Conservation (phyloP, 768 basidiomycete species). For the Mycena sanguinolenta region DNA sequence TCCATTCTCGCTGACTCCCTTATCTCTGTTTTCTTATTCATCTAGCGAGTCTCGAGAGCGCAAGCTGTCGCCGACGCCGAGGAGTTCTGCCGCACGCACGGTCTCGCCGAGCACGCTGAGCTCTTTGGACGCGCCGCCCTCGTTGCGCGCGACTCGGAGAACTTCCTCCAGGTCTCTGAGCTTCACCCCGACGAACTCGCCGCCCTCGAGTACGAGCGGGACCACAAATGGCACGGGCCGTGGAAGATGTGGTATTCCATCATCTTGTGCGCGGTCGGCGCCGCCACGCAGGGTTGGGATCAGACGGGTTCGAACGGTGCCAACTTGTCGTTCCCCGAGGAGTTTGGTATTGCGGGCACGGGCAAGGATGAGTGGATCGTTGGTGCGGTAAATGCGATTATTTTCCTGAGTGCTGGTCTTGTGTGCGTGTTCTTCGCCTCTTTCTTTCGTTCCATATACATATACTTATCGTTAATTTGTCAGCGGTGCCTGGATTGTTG, state of each 20-base stretch:
- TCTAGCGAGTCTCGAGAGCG: slow-evolving; percentile 11
- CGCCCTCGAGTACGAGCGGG: slow-evolving; percentile 14
- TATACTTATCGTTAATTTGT: slow-evolving; percentile 25
- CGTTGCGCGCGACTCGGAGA: slow-evolving; percentile 63
- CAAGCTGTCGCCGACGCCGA: slow-evolving; percentile 21
- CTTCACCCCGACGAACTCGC: slow-evolving; percentile 42
- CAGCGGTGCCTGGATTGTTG: slow-evolving; percentile 43
- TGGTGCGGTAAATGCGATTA: slow-evolving; percentile 78
- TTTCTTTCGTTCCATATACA: slow-evolving; percentile 47
- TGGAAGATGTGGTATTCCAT: slow-evolving; percentile 51
- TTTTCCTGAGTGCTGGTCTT: slow-evolving; percentile 61
- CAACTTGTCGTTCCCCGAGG: slow-evolving; percentile 68
- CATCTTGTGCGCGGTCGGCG: slow-evolving; percentile 66
- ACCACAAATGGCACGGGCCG: slow-evolving; percentile 42
- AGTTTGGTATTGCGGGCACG: slow-evolving; percentile 28
- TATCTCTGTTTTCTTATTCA: not conserved
- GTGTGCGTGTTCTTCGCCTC: slow-evolving; percentile 54
- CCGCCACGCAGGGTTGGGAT: slow-evolving; percentile 72
- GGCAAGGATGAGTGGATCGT: slow-evolving; percentile 75
- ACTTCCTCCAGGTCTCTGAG: slow-evolving; percentile 40
- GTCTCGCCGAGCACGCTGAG: slow-evolving; percentile 27
- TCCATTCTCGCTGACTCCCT: too few species aligned
- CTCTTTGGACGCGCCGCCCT: slow-evolving; percentile 52
- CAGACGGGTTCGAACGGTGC: slow-evolving; percentile 76
- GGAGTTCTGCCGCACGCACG: slow-evolving; percentile 6